Conservation (phyloP, 2,329 filamentous ascomycete species). For the Aureobasidium sp. region DNA sequence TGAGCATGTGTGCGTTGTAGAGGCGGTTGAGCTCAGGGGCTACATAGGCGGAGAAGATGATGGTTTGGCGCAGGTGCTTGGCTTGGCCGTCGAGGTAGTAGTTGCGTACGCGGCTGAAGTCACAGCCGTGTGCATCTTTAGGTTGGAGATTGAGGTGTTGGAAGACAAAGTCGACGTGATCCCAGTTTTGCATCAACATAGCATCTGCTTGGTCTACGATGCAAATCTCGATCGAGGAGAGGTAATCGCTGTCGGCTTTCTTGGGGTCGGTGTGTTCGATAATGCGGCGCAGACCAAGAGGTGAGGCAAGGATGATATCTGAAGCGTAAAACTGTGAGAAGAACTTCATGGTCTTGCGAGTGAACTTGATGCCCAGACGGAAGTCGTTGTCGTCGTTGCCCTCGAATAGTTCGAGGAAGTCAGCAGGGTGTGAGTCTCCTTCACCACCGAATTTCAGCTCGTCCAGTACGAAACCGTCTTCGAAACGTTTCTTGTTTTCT, state of each 20-base stretch:
- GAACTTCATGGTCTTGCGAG: slow-evolving; percentile 88
- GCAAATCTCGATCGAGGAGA: slow-evolving; percentile 86
- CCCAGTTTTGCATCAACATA: slow-evolving; percentile 96
- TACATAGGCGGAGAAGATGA: slow-evolving; percentile 72
- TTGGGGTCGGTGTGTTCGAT: slow-evolving; percentile 71
- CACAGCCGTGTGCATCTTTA: slow-evolving; percentile 80
- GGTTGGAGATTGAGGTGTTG: slow-evolving; percentile 86
- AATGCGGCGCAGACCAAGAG: slow-evolving; percentile 80
- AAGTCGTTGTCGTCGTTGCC: slow-evolving; percentile 99
- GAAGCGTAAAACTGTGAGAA: slow-evolving; percentile 95
- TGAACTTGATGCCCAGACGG: slow-evolving; percentile 91
- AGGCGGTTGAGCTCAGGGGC: slow-evolving; percentile 82
- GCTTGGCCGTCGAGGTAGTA: slow-evolving; percentile 93
- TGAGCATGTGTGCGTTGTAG: slow-evolving; percentile 66
- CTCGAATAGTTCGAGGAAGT: slow-evolving; percentile 82
- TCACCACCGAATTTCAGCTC: slow-evolving; percentile 56
- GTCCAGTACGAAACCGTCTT: slow-evolving; percentile 68
- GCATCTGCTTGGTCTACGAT: slow-evolving; percentile 89
- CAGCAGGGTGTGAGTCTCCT: slow-evolving; percentile 62
- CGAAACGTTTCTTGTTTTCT: slow-evolving; percentile 88
- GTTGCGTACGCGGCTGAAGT: slow-evolving; percentile 79
- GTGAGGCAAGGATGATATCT: slow-evolving; percentile 87
- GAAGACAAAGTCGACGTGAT: slow-evolving; percentile 87
- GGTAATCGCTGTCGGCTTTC: slow-evolving; percentile 74
- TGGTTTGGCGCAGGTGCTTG: slow-evolving; percentile 72